Percentiles rank a stretch among this genome's conserved stretches.
These are phyloP conservation scores for Filosporella fistucella DNA, from an alignment of 495 filamentous ascomycete genomes.

Conservation along the genomic window DNA sequence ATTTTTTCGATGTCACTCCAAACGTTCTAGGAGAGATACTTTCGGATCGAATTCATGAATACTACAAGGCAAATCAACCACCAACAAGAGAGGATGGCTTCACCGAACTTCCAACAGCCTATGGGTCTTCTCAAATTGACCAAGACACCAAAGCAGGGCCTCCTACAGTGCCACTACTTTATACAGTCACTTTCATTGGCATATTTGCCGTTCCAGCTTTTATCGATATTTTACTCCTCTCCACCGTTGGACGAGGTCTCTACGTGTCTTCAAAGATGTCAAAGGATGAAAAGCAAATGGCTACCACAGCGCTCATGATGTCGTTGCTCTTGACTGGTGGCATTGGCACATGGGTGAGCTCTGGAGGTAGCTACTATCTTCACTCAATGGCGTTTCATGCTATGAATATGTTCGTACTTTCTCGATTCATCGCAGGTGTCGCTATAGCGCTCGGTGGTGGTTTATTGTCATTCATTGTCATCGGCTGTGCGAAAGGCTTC, in stretches of 20 bases:
- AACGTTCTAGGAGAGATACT: conserved; percentile 51
- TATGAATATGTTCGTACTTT: not conserved
- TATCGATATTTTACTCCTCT: conserved; percentile 53
- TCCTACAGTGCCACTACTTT: conserved; percentile 43
- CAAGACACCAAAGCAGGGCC: conserved; percentile 42
- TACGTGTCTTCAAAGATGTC: not conserved
- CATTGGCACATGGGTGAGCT: not conserved
- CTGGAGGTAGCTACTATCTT: not conserved
- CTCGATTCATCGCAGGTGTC: not conserved
- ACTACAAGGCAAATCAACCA: conserved; percentile 29
- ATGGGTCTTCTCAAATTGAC: conserved; percentile 52
- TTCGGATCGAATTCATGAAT: conserved; percentile 44
- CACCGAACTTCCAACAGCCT: conserved; percentile 8
- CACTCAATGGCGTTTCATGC: not conserved
- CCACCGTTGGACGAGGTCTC: conserved; percentile 14
- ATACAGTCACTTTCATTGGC: conserved; percentile 52
- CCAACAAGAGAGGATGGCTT: conserved; percentile 40
- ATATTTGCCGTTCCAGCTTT: conserved; percentile 57
- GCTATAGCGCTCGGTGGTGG: not conserved
- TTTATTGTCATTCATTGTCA: not conserved
- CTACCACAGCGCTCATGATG: not conserved
- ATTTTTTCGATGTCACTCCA: conserved; percentile 53
- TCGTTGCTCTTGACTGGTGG: not conserved
- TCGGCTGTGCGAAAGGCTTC: not conserved
- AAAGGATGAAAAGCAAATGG: not conserved